Percentiles rank a stretch among this genome's conserved stretches.
These are phyloP conservation scores for Selaginella moellendorffii DNA, from an alignment of 75 land plant species.

Conservation along the genomic window DNA sequence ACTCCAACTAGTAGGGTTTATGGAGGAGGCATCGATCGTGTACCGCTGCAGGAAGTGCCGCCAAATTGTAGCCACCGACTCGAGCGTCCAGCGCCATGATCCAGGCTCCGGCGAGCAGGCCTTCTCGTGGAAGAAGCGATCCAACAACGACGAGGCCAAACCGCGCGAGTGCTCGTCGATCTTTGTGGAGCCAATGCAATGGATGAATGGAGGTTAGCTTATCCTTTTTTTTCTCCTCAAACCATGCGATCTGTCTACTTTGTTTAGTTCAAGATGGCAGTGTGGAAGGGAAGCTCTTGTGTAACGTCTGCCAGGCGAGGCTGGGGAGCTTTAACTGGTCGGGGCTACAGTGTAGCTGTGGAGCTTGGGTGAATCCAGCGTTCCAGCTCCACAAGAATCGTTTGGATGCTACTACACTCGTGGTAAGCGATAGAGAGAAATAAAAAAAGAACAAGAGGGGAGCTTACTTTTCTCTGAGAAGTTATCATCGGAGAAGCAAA, in stretches of 20 bases:
- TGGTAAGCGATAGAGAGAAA: constrained; percentile 1
- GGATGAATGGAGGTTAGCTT: constrained; percentile 82
- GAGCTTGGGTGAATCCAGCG: constrained; percentile 89
- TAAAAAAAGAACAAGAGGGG: neutral
- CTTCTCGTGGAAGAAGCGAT: constrained; percentile 56
- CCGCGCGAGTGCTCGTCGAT: constrained; percentile 58
- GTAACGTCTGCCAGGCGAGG: constrained; percentile 58
- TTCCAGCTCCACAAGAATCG: constrained; percentile 89
- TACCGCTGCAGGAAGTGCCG: constrained; percentile 93
- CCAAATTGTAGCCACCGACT: constrained; percentile 69
- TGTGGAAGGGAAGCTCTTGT: constrained; percentile 69
- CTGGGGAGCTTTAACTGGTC: constrained; percentile 92
- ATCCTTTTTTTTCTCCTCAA: no score
- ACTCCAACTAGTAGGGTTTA: neutral
- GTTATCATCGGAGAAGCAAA: neutral
- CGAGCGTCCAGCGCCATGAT: constrained; percentile 55
- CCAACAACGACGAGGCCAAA: neutral
- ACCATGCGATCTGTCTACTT: neutral
- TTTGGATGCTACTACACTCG: constrained; percentile 33
- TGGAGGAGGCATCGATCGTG: constrained; percentile 1
- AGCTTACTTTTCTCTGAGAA: neutral
- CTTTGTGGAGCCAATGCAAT: constrained; percentile 82
- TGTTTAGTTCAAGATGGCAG: constrained; percentile 82
- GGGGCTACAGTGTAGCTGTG: constrained; percentile 89
- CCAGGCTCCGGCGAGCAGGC: constrained; percentile 66